These are phyloP conservation scores for Colletotrichum camelliae DNA, from an alignment of 2,329 filamentous ascomycete species.

Conservation along the genomic window DNA sequence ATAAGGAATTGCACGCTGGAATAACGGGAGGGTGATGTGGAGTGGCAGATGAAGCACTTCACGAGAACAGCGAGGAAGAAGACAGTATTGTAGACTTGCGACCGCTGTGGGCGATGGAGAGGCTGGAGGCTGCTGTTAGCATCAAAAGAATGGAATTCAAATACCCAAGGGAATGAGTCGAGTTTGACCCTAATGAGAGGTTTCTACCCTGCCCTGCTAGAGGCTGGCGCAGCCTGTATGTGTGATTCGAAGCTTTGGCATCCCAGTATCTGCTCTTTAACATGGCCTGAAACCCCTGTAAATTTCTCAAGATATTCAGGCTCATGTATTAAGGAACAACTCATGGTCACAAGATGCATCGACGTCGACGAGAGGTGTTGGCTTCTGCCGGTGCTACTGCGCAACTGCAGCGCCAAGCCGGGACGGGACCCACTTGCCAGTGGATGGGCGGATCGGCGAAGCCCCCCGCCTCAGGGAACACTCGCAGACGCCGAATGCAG, in stretches of 20 bases:
- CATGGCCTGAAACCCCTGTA: background rate
- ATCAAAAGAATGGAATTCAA: background rate
- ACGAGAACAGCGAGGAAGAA: background rate
- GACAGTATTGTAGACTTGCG: background rate
- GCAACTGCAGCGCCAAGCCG: conserved; percentile 11
- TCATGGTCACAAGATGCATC: background rate
- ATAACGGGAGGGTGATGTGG: background rate
- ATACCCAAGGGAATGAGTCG: background rate
- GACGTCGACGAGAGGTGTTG: background rate
- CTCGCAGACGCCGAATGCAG: background rate
- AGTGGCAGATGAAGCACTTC: background rate
- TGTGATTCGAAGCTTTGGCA: fast-evolving
- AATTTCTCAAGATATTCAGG: background rate
- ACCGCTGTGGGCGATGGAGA: background rate
- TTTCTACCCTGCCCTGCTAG: background rate
- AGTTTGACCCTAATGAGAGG: background rate
- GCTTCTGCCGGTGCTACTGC: background rate
- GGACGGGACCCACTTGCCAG: conserved; percentile 10
- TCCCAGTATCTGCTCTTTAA: background rate
- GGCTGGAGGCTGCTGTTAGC: background rate
- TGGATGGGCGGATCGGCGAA: background rate
- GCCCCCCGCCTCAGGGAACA: conserved; percentile 15
- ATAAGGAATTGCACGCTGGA: background rate
- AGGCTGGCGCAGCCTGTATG: background rate
- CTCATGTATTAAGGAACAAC: background rate